phyloP scores from a whole-genome alignment of 768 basidiomycete species.

The Lactifluus piperatus region DNA sequence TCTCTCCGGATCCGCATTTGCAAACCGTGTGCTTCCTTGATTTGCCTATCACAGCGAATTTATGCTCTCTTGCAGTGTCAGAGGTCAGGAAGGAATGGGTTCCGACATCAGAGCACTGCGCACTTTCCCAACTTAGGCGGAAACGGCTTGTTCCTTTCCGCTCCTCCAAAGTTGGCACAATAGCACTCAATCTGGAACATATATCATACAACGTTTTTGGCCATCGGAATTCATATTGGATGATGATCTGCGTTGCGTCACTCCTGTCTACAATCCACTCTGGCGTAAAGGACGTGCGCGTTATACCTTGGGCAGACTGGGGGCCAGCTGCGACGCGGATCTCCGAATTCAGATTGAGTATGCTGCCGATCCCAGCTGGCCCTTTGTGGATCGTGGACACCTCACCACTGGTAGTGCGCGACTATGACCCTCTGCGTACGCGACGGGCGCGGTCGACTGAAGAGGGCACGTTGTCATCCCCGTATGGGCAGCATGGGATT shows the following conservation, averaged over 20 bases:
- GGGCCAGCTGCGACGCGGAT: conserved; percentile 6
- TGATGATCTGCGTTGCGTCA: conserved; percentile 1
- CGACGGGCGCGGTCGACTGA: not conserved
- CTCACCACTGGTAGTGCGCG: conserved; percentile 6
- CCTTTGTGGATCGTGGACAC: conserved; percentile 3
- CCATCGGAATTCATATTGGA: not conserved
- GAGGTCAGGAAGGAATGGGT: conserved; percentile 1
- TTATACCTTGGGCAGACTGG: conserved; percentile 1
- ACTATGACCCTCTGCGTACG: not conserved
- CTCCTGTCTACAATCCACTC: not conserved
- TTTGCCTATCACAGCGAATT: not conserved
- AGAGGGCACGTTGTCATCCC: not conserved
- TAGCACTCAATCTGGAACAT: not conserved
- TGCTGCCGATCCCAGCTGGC: not conserved
- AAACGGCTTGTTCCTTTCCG: conserved; percentile 2
- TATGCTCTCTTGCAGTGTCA: not conserved
- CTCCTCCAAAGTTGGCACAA: conserved; percentile 1
- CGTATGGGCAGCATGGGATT: not conserved
- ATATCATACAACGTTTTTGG: no score
- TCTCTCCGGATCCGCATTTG: not conserved
- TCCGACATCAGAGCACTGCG: not conserved
- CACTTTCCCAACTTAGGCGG: not conserved
- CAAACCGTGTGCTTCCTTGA: conserved; percentile 3
- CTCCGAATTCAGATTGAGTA: no score
- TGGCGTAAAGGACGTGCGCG: not conserved